Evolutionary conservation across 2,329 filamentous ascomycete genomes (phyloP).

Genomic region (Ophiostoma himal-ulmi): DNA sequence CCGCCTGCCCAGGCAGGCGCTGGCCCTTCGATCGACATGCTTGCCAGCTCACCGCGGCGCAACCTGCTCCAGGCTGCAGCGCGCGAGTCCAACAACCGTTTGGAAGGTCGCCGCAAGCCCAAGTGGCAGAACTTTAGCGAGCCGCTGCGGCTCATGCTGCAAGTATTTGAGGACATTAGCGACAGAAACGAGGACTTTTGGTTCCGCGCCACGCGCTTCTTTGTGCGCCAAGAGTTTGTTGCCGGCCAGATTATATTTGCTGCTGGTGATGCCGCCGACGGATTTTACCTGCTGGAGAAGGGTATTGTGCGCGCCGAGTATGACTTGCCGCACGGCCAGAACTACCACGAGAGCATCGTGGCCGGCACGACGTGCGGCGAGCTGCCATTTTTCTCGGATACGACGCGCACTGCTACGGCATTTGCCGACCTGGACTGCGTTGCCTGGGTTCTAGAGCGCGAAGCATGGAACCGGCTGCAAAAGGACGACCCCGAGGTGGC

Average conservation of each 20-base stretch:
- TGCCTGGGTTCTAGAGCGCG: slow-evolving; percentile 70
- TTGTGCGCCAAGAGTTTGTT: slow-evolving; percentile 60
- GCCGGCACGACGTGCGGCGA: slow-evolving; percentile 94
- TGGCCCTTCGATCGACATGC: slow-evolving; percentile 33
- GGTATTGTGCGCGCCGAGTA: slow-evolving; percentile 90
- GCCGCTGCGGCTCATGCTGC: slow-evolving; percentile 82
- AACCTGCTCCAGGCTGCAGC: slow-evolving; percentile 74
- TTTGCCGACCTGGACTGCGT: slow-evolving; percentile 75
- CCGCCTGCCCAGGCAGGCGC: background rate
- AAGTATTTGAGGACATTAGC: slow-evolving; percentile 88
- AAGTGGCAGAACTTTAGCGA: slow-evolving; percentile 86
- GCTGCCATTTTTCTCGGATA: slow-evolving; percentile 92
- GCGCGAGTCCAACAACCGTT: slow-evolving; percentile 63
- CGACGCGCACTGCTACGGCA: slow-evolving; percentile 78
- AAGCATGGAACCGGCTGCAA: slow-evolving; percentile 68
- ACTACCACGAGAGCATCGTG: slow-evolving; percentile 84
- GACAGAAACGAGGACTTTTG: slow-evolving; percentile 90
- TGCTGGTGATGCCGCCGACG: slow-evolving; percentile 68
- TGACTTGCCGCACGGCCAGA: slow-evolving; percentile 72
- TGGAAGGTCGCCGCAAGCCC: slow-evolving; percentile 52
- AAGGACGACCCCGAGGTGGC: slow-evolving; percentile 69
- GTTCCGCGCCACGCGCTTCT: slow-evolving; percentile 74
- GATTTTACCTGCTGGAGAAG: slow-evolving; percentile 85
- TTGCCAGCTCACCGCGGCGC: slow-evolving; percentile 74
- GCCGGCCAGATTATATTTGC: slow-evolving; percentile 70